These are phyloP conservation scores for Macrophomina phaseolina DNA, from an alignment of 2,329 filamentous ascomycete genomes.

Conservation along the genomic window DNA sequence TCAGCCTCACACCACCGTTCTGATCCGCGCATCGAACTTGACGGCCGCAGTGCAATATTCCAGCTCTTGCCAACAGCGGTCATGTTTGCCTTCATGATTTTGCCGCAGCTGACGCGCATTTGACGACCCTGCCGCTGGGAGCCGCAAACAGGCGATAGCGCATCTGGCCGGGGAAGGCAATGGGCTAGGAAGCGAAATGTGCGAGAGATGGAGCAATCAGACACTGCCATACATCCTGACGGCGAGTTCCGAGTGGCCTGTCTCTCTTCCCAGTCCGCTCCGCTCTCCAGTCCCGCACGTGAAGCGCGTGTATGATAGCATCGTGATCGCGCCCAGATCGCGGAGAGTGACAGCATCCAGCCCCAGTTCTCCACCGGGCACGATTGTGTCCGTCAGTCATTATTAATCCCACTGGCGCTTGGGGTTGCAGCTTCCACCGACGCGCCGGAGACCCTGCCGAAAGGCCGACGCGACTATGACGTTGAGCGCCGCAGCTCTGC, in stretches of 20 bases:
- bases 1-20: background rate
- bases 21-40: background rate
- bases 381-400: background rate
- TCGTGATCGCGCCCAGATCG: background rate
- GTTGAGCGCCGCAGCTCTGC: constrained; percentile 11
- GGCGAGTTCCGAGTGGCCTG: too few relatives aligned
- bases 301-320: background rate
- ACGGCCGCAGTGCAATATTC: too few relatives aligned
- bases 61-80: too few relatives aligned
- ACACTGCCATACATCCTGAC: too few relatives aligned
- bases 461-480: constrained; percentile 27
- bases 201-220: too few relatives aligned
- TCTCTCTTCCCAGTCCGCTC: too few relatives aligned
- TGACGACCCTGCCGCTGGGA: too few relatives aligned
- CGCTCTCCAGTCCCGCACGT: background rate
- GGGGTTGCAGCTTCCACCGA: background rate
- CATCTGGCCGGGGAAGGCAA: too few relatives aligned
- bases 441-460: constrained; percentile 15
- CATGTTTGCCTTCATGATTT: too few relatives aligned
- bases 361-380: constrained; percentile 12
- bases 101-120: too few relatives aligned
- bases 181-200: too few relatives aligned
- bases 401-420: background rate
- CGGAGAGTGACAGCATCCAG: background rate
- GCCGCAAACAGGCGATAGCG: too few relatives aligned